A percentile compares a stretch with the other conserved stretches of the same genome.
Conservation (phyloP, 2,329 filamentous ascomycete species). For the Trichoderma brevicompactum region DNA sequence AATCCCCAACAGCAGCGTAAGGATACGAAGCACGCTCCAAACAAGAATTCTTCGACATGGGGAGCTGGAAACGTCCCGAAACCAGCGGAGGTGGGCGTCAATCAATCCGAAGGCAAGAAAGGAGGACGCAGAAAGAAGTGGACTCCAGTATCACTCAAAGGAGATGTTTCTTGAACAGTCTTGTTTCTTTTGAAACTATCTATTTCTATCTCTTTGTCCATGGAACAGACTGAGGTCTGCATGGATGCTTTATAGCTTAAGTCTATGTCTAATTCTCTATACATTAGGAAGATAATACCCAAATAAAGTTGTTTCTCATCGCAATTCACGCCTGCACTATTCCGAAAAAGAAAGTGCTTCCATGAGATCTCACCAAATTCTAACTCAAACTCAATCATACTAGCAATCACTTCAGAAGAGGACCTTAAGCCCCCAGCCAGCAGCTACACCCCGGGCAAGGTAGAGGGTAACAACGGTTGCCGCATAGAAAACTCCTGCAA, state of each 20-base stretch:
- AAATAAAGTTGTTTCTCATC: neutral
- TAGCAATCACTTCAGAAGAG: slow-evolving; percentile 9
- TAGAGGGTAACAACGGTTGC: slow-evolving; percentile 39
- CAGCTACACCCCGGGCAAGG: slow-evolving; percentile 33
- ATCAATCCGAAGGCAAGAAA: neutral
- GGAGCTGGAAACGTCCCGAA: neutral
- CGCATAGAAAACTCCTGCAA: slow-evolving; percentile 45
- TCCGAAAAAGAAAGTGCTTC: neutral
- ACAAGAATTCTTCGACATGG: neutral
- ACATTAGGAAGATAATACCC: neutral
- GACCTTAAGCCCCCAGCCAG: slow-evolving; percentile 31
- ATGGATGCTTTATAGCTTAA: neutral
- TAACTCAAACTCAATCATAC: neutral
- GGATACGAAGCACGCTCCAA: neutral
- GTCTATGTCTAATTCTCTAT: neutral
- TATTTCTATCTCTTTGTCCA: neutral
- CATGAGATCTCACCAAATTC: neutral
- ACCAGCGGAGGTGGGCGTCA: neutral
- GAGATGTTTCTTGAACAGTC: neutral
- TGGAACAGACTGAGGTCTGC: neutral
- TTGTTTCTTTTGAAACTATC: neutral
- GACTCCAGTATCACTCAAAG: slow-evolving; percentile 1
- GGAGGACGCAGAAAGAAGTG: slow-evolving; percentile 24
- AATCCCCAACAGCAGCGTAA: too few species aligned
- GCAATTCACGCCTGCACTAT: neutral